These are phyloP conservation scores for Plasmopara muralis DNA, from an alignment of 352 stramenopile species.

Conservation along the genomic window DNA sequence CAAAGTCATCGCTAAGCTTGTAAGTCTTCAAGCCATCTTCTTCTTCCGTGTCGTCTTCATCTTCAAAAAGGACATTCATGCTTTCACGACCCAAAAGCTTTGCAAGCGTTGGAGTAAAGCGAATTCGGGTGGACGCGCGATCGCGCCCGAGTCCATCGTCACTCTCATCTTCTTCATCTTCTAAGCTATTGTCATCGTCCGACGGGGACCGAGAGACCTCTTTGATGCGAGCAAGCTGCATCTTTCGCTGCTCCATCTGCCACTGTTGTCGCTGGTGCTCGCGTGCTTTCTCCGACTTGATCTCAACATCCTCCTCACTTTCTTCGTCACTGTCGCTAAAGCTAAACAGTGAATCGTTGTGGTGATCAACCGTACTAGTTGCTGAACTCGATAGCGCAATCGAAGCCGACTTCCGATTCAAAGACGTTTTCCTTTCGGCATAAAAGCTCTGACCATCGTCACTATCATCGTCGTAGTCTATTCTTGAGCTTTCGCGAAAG, in stretches of 20 bases:
- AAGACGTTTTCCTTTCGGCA: constrained; percentile 15
- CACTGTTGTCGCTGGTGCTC: constrained; percentile 29
- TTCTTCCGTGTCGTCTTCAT: constrained; percentile 45
- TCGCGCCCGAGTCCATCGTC: constrained; percentile 27
- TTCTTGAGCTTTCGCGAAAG: constrained; percentile 31
- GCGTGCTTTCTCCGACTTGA: constrained; percentile 20
- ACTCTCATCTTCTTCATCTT: constrained; percentile 25
- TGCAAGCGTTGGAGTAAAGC: constrained; percentile 37
- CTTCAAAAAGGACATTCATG: constrained; percentile 52
- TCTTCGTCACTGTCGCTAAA: constrained; percentile 31
- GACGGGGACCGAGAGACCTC: constrained; percentile 21
- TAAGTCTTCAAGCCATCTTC: constrained; percentile 22
- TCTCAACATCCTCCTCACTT: constrained; percentile 15
- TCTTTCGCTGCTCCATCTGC: constrained; percentile 31
- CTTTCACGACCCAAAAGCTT: constrained; percentile 41
- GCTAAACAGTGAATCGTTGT: constrained; percentile 18
- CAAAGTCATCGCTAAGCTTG: constrained; percentile 39
- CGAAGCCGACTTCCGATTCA: constrained; percentile 13
- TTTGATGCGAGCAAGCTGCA: constrained; percentile 25
- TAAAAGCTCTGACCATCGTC: constrained; percentile 6
- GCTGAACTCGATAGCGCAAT: constrained; percentile 17
- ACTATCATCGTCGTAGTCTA: constrained; percentile 31
- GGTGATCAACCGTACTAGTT: constrained; percentile 20
- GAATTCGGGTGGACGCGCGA: constrained; percentile 32
- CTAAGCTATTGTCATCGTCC: constrained; percentile 21